phyloP scores from a whole-genome alignment of 495 filamentous ascomycete species.

The Aspergillus avenaceus region DNA sequence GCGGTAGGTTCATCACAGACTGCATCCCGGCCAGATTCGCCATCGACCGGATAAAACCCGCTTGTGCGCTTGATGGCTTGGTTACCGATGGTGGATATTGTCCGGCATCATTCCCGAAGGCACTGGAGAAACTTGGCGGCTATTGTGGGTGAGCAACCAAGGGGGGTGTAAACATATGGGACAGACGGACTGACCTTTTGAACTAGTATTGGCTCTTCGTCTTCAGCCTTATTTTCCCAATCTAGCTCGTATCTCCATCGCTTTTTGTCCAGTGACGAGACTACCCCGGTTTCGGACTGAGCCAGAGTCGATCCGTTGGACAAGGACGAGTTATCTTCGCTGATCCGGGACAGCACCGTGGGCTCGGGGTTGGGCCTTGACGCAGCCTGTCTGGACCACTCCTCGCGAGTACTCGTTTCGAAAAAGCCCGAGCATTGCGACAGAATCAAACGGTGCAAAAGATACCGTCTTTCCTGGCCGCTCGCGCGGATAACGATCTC shows the following conservation, averaged over 20 bases:
- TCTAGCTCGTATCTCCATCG: conserved; percentile 87
- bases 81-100: conserved; percentile 53
- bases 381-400: conserved; percentile 64
- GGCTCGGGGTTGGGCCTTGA: conserved; percentile 25
- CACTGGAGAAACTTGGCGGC: conserved; percentile 41
- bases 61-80: conserved; percentile 44
- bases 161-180: not conserved
- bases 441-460: conserved; percentile 80
- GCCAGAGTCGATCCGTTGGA: conserved; percentile 40
- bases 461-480: conserved; percentile 73
- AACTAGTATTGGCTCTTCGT: conserved; percentile 84
- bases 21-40: conserved; percentile 64
- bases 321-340: conserved; percentile 48
- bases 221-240: conserved; percentile 61
- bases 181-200: conserved; percentile 56
- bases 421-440: conserved; percentile 90
- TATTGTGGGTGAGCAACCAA: conserved; percentile 23
- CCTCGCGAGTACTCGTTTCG: conserved; percentile 79
- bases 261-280: conserved; percentile 45
- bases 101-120: conserved; percentile 42
- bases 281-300: conserved; percentile 32
- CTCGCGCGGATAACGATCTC: conserved; percentile 75
- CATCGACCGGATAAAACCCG: conserved; percentile 82
- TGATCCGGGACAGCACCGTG: conserved; percentile 51
- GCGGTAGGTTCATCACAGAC: conserved; percentile 44